Evolutionary conservation across 805 yeast genomes (phyloP).

Genomic region (Ogataea saltuana): DNA sequence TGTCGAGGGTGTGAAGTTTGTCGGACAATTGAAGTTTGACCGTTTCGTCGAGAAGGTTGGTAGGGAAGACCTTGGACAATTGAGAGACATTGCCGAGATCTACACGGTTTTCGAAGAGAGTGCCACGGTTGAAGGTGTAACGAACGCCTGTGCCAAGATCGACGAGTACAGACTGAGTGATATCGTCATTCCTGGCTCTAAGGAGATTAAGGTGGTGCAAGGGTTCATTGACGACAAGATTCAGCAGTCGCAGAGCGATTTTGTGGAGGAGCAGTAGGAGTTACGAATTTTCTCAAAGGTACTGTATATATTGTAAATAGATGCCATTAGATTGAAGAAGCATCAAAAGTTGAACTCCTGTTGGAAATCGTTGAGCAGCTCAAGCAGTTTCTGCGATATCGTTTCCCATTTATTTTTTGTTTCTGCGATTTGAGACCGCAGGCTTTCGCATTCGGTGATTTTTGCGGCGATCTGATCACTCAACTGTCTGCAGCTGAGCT

Average conservation of each 20-base stretch:
- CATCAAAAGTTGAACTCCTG: constrained; percentile 8
- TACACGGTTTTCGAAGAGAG: constrained; percentile 40
- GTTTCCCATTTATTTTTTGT: constrained; percentile 21
- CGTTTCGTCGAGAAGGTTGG: constrained; percentile 42
- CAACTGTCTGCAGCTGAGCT: constrained; percentile 24
- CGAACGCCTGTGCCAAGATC: constrained; percentile 37
- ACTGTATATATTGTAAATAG: background rate
- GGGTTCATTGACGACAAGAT: constrained; percentile 37
- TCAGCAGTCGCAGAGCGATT: constrained; percentile 23
- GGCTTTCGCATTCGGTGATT: constrained; percentile 28
- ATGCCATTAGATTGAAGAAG: background rate
- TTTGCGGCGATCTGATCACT: constrained; percentile 24
- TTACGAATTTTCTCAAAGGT: no score
- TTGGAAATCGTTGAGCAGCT: constrained; percentile 14
- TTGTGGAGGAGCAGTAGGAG: constrained; percentile 14
- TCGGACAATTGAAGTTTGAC: constrained; percentile 67
- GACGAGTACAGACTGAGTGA: constrained; percentile 37
- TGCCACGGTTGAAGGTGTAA: constrained; percentile 37
- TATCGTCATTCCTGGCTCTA: constrained; percentile 36
- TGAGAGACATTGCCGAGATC: constrained; percentile 39
- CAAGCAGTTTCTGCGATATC: constrained; percentile 6
- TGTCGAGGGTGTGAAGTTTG: constrained; percentile 63
- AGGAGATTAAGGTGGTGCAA: constrained; percentile 38
- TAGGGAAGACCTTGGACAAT: constrained; percentile 46
- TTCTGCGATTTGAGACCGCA: constrained; percentile 20